Base-by-base conservation (phyloP, 352 stramenopile genomes). In the Phytopythium kandeliae region DNA sequence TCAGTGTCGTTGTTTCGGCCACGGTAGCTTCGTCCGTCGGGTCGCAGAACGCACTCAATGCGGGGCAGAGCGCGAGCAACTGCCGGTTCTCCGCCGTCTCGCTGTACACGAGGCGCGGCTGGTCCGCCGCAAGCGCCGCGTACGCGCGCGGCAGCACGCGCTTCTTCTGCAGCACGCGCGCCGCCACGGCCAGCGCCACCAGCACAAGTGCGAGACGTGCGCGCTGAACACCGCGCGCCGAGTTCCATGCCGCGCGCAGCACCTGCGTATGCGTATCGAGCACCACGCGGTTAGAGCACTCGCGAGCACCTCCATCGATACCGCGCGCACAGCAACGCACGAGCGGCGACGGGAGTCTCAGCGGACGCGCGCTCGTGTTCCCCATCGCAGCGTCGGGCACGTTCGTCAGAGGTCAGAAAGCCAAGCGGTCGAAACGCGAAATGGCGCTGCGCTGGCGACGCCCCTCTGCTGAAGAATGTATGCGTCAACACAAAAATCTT, bases 11-110 rank as follows among this genome's bases (percentile, higher is more conserved):
- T n/a, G n/a, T n/a, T 45, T 19, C n/a, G 19, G 48, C 30, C 5
- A 41, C 21, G 16, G 22, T 12, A 12, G 19, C 28, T 3, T 21
- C 13, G n/a, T 7, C 15, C 19, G 21, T 24, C n/a, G n/a, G 10
- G 11, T 9, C 4, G 25, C 10, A 7, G 12, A 15, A 77, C 67
- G 38, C 57, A 88, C 71, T 85, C 40, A 88, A 60, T 0, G 64
- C 54, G 0, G 63, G 63, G 50, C 76, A 88, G 13, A 55, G 52
- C 22, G 59, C 51, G 10, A 87, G 60, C 21, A 88, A 48, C 31
- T 60, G 51, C 49, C 59, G 56, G 60, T 84, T 88, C 37, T 36
- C 35, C 8, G 57, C 44, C 21, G 73, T 79, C 16, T 45, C 52
- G 41, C 57, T 44, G 42, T 74, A 85, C 38, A 74, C 57, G 26